phyloP scores from a whole-genome alignment of 2,329 filamentous ascomycete species.

The Claviceps capensis region DNA sequence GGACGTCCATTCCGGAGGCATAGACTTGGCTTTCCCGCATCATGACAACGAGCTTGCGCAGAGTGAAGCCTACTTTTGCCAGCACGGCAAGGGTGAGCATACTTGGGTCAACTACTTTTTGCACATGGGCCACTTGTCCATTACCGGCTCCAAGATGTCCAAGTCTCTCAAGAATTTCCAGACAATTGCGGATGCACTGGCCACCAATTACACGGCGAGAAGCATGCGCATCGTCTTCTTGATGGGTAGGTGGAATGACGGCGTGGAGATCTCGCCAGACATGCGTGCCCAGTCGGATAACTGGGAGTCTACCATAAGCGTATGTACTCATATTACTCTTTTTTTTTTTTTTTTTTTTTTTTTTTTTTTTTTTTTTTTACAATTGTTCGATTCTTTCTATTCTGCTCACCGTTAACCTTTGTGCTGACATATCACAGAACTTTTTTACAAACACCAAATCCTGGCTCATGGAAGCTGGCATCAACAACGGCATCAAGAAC shows the following conservation, averaged over 20 bases:
- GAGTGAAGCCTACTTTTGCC: conserved; percentile 69
- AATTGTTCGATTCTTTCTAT: neutral
- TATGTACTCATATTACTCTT: conserved; percentile 17
- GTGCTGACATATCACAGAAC: conserved; percentile 25
- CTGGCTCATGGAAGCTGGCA: conserved; percentile 31
- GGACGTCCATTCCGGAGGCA: conserved; percentile 87
- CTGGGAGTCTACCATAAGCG: conserved; percentile 70
- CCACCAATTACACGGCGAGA: conserved; percentile 57
- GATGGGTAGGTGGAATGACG: conserved; percentile 78
- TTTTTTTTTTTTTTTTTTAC: neutral
- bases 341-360: neutral
- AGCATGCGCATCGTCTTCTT: conserved; percentile 77
- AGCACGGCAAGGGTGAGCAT: conserved; percentile 35
- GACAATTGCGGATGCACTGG: conserved; percentile 74
- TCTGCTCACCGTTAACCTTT: neutral
- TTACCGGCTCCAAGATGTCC: conserved; percentile 88
- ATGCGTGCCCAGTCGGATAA: conserved; percentile 59
- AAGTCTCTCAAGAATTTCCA: conserved; percentile 95
- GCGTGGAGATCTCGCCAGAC: conserved; percentile 79
- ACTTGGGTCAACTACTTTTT: conserved; percentile 95
- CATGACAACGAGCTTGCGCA: conserved; percentile 89
- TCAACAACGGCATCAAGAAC: conserved; percentile 20
- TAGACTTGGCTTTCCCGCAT: conserved; percentile 84
- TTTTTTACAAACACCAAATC: conserved; percentile 46
- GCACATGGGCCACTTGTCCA: conserved; percentile 81